A percentile compares a stretch with the other conserved stretches of the same genome.
Evolutionary conservation across 306 rosid species (phyloP).

Genomic region (Vigna trinervia): DNA sequence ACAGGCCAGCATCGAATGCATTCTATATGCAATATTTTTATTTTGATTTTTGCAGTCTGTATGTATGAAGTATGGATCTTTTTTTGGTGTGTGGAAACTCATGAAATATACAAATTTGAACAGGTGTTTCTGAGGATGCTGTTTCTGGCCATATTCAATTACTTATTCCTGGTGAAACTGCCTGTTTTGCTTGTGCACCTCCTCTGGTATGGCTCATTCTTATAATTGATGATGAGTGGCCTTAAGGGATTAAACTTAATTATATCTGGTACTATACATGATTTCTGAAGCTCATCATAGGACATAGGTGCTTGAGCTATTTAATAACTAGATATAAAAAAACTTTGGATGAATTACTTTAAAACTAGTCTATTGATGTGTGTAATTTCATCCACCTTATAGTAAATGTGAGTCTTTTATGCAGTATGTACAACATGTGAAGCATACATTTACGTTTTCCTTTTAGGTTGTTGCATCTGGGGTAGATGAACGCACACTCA

Average conservation of each 20-base stretch:
- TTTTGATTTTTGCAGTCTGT: slow-evolving; percentile 21
- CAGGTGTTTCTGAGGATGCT: slow-evolving; percentile 99
- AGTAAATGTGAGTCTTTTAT: background rate
- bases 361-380: slow-evolving; percentile 16
- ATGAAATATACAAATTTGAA: slow-evolving; percentile 41
- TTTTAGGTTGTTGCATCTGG: slow-evolving; percentile 96
- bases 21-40: slow-evolving; percentile 10
- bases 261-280: slow-evolving; percentile 19
- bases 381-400: slow-evolving; percentile 27
- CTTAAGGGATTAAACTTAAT: slow-evolving; percentile 23
- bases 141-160: slow-evolving; percentile 98
- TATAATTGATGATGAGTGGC: background rate
- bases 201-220: slow-evolving; percentile 73
- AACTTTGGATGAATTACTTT: background rate
- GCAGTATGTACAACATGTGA: slow-evolving; percentile 36
- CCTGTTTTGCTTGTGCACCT: slow-evolving; percentile 99
- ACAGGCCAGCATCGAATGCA: background rate
- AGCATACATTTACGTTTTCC: slow-evolving; percentile 38
- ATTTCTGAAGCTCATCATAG: slow-evolving; percentile 29
- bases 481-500: slow-evolving; percentile 92
- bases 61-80: slow-evolving; percentile 8
- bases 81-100: slow-evolving; percentile 28
- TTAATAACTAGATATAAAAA: background rate
- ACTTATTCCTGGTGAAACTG: slow-evolving; percentile 95
- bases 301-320: background rate